Conservation (phyloP, 148 eudicot species). For the Silene conica region DNA sequence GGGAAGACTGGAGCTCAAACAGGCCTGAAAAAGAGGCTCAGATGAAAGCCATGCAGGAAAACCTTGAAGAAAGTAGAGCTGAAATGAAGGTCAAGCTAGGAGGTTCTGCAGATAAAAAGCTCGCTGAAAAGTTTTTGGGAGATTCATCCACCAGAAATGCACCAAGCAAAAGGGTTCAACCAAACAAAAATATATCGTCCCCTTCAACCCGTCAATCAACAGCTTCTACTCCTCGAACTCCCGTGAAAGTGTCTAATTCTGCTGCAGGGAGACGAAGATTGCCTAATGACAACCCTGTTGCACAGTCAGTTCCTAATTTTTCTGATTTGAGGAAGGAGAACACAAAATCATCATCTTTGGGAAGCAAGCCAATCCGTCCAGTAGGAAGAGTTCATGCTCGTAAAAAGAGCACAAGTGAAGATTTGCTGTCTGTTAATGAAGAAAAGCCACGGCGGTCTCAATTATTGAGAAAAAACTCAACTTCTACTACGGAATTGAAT, state of each 20-base stretch:
- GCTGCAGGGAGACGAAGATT: conserved; percentile 56
- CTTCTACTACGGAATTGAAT: conserved; percentile 47
- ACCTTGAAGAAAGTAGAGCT: conserved; percentile 69
- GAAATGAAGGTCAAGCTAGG: conserved; percentile 71
- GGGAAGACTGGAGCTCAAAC: conserved; percentile 78
- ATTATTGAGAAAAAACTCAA: conserved; percentile 48
- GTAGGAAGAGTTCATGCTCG: conserved; percentile 65
- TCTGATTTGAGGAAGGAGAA: conserved; percentile 84
- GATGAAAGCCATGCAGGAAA: conserved; percentile 69
- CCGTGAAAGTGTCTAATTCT: conserved; percentile 49
- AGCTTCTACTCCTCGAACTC: conserved; percentile 46
- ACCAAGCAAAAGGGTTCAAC: conserved; percentile 46
- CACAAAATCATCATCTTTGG: conserved; percentile 61
- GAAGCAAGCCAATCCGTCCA: conserved; percentile 52
- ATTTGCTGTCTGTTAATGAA: conserved; percentile 45
- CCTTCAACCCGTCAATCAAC: conserved; percentile 58
- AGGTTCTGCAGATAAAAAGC: conserved; percentile 53
- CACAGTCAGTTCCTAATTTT: conserved; percentile 87
- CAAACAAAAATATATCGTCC: conserved; percentile 42
- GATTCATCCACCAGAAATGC: conserved; percentile 46
- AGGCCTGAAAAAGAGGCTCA: conserved; percentile 80
- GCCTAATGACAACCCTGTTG: conserved; percentile 80
- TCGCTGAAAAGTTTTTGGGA: conserved; percentile 34
- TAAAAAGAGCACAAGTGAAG: conserved; percentile 64
- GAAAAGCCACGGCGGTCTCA: conserved; percentile 62